A percentile compares a stretch with the other conserved stretches of the same genome.
Evolutionary conservation across 2,329 filamentous ascomycete genomes (phyloP).

Genomic region (Penicillium griseofulvum): DNA sequence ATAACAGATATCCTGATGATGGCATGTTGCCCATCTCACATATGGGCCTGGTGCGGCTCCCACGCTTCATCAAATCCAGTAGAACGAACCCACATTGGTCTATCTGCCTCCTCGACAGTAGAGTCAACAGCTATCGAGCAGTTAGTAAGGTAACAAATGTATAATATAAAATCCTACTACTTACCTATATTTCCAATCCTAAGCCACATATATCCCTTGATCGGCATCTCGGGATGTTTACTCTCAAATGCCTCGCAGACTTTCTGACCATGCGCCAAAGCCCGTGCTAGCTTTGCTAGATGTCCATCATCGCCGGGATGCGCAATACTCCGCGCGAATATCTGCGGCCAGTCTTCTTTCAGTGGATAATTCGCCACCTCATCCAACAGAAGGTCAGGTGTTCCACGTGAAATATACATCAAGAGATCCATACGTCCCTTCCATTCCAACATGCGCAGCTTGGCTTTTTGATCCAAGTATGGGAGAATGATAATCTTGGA

Average conservation of each 20-base stretch:
- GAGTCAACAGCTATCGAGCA: constrained; percentile 35
- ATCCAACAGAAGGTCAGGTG: constrained; percentile 59
- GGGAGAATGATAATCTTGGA: constrained; percentile 59
- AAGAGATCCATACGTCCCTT: constrained; percentile 74
- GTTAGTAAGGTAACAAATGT: constrained; percentile 4
- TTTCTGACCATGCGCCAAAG: constrained; percentile 63
- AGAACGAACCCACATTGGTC: constrained; percentile 39
- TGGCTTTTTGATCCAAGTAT: constrained; percentile 61
- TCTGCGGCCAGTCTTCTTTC: constrained; percentile 47
- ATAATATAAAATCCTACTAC: constrained; percentile 3
- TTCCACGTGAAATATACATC: constrained; percentile 68
- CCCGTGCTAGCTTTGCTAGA: constrained; percentile 69
- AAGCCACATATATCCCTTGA: constrained; percentile 46
- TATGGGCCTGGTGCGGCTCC: constrained; percentile 24
- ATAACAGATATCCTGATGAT: too few species aligned
- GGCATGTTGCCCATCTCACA: constrained; percentile 8
- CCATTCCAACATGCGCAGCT: constrained; percentile 73
- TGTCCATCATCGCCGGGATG: constrained; percentile 72
- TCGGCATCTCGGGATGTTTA: constrained; percentile 25
- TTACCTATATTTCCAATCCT: constrained; percentile 47
- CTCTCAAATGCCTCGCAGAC: constrained; percentile 41
- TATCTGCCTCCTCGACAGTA: constrained; percentile 26
- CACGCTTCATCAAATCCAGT: constrained; percentile 46
- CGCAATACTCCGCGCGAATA: constrained; percentile 47
- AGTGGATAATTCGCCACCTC: constrained; percentile 62